Percentiles rank a stretch among this genome's conserved stretches.
phyloP scores from a whole-genome alignment of 257 asterid genomes.

The Nicotiana benthamiana region DNA sequence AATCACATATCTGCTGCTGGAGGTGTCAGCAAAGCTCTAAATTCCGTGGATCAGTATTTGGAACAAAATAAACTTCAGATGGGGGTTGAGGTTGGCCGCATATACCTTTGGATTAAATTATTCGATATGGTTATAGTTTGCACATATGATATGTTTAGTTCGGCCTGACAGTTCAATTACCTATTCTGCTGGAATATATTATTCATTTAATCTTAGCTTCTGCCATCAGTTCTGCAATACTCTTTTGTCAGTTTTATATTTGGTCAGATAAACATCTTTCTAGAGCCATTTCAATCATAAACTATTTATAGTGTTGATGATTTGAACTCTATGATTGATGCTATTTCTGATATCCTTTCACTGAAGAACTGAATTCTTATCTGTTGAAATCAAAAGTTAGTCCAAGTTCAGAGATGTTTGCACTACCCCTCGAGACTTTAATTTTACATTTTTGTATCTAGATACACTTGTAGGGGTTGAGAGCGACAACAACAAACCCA shows the following conservation, averaged over 20 bases:
- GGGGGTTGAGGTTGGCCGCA: constrained; percentile 72
- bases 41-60: constrained; percentile 69
- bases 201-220: background rate
- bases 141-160: background rate
- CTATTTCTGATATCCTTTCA: background rate
- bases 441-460: background rate
- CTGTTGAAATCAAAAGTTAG: background rate
- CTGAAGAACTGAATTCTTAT: background rate
- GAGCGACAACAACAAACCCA: too few relatives aligned
- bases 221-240: background rate
- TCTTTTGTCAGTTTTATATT: background rate
- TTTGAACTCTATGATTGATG: background rate
- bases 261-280: background rate
- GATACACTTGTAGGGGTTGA: background rate
- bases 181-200: background rate
- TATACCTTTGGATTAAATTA: background rate
- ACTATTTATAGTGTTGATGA: background rate
- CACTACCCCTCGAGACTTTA: background rate
- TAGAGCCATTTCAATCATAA: background rate
- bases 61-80: constrained; percentile 64
- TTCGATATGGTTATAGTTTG: background rate
- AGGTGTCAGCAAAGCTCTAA: constrained; percentile 65
- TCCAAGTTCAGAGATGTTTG: background rate
- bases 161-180: background rate
- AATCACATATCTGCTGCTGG: constrained; percentile 94